Conservation (phyloP, 176 grass and related monocot genomes). For the Eremochloa ophiuroides region DNA sequence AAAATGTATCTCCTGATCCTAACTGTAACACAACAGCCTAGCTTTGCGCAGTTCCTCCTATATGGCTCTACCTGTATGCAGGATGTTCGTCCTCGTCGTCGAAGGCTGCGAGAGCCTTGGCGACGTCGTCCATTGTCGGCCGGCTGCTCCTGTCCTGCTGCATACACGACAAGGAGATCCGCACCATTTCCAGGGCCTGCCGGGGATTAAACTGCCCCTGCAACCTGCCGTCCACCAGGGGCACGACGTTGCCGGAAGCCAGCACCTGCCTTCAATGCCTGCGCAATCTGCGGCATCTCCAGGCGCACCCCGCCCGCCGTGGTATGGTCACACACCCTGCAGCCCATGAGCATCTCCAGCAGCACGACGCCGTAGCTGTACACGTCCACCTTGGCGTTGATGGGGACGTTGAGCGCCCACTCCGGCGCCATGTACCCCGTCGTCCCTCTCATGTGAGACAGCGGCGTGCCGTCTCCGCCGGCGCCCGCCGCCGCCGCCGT, state of each 20-base stretch:
- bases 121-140: background rate
- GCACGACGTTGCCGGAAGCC: slow-evolving; percentile 1
- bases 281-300: slow-evolving; percentile 7
- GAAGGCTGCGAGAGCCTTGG: background rate
- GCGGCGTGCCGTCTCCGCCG: background rate
- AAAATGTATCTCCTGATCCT: no score
- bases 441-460: background rate
- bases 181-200: slow-evolving; percentile 34
- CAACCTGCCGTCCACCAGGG: slow-evolving; percentile 31
- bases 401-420: slow-evolving; percentile 1
- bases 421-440: slow-evolving; percentile 16
- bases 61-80: background rate
- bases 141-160: slow-evolving; percentile 27
- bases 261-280: slow-evolving; percentile 23
- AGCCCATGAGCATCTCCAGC: background rate
- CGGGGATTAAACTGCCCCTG: slow-evolving; percentile 16
- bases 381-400: slow-evolving; percentile 13
- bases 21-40: no score
- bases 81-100: background rate
- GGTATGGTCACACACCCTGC: background rate
- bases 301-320: background rate
- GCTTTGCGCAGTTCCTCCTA: no score
- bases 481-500: background rate
- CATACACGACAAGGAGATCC: slow-evolving; percentile 22
- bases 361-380: slow-evolving; percentile 5